phyloP scores from a whole-genome alignment of 1,284 basidiomycete genomes.

The Ustilago sp. region DNA sequence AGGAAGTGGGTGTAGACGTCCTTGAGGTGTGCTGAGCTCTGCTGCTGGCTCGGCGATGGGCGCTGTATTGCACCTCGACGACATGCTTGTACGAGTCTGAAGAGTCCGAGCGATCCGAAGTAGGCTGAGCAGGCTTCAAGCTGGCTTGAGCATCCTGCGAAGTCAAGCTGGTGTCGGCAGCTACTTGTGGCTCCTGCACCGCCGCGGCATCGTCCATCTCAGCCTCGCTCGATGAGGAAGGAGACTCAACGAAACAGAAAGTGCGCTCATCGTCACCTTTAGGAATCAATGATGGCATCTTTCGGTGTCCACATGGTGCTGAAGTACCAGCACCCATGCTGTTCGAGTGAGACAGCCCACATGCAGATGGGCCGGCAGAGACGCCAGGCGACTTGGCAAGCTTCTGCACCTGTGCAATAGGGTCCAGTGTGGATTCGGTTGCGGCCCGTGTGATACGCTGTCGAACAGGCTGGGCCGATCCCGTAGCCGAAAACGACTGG shows the following conservation, averaged over 20 bases:
- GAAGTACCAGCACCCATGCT: constrained; percentile 11
- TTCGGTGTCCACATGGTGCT: constrained; percentile 10
- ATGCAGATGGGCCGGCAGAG: background rate
- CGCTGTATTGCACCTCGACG: constrained; percentile 14
- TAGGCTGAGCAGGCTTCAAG: background rate
- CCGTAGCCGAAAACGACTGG: constrained; percentile 28
- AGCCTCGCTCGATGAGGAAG: constrained; percentile 11
- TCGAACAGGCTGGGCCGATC: constrained; percentile 12
- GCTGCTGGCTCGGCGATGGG: background rate
- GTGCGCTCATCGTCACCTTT: constrained; percentile 42
- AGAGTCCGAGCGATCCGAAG: background rate
- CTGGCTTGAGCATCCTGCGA: constrained; percentile 1
- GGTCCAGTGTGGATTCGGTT: constrained; percentile 29
- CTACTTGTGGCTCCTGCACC: constrained; percentile 10
- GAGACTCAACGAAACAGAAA: constrained; percentile 38
- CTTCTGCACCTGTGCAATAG: constrained; percentile 7
- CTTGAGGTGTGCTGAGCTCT: background rate
- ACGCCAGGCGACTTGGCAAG: background rate
- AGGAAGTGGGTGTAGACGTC: background rate
- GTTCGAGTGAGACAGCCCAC: constrained; percentile 14
- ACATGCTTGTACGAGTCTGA: constrained; percentile 15
- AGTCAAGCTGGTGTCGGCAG: background rate
- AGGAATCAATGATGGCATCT: constrained; percentile 32
- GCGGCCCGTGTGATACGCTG: constrained; percentile 33
- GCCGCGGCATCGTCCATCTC: constrained; percentile 8